Percentiles rank a stretch among this genome's conserved stretches.
phyloP scores from a whole-genome alignment of 164 flowering plant species.

The Liquidambar formosana region DNA sequence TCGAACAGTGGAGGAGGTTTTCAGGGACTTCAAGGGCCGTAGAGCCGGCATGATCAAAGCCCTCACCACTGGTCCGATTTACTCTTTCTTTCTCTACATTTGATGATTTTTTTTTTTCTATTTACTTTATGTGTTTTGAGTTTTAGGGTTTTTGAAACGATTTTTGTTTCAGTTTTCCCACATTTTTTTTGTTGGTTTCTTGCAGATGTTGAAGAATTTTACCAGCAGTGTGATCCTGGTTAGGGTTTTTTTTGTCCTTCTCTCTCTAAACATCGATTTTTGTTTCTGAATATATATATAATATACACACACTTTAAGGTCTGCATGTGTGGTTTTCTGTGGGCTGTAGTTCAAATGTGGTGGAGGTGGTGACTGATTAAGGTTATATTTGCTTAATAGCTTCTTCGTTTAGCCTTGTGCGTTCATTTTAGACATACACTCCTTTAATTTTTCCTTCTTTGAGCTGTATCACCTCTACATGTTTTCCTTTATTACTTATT shows the following conservation, averaged over 20 bases:
- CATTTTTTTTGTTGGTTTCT: constrained; percentile 2
- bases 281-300: neutral
- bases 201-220: constrained; percentile 63
- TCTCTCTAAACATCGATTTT: neutral
- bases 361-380: constrained; percentile 4
- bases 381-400: neutral
- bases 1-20: constrained; percentile 58
- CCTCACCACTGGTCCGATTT: constrained; percentile 41
- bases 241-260: constrained; percentile 22
- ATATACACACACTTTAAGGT: too few species aligned
- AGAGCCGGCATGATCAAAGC: constrained; percentile 55
- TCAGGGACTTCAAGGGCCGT: constrained; percentile 56
- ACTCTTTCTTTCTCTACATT: neutral
- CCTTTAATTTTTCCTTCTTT: neutral
- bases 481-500: neutral
- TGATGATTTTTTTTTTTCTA: neutral
- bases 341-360: neutral
- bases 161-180: neutral
- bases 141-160: constrained; percentile 5
- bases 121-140: constrained; percentile 5
- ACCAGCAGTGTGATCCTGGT: constrained; percentile 65
- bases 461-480: too few species aligned
- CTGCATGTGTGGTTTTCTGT: too few species aligned
- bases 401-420: neutral
- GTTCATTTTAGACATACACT: neutral